phyloP scores from a whole-genome alignment of 2,329 filamentous ascomycete genomes.

The Tolypocladium endophyticum region DNA sequence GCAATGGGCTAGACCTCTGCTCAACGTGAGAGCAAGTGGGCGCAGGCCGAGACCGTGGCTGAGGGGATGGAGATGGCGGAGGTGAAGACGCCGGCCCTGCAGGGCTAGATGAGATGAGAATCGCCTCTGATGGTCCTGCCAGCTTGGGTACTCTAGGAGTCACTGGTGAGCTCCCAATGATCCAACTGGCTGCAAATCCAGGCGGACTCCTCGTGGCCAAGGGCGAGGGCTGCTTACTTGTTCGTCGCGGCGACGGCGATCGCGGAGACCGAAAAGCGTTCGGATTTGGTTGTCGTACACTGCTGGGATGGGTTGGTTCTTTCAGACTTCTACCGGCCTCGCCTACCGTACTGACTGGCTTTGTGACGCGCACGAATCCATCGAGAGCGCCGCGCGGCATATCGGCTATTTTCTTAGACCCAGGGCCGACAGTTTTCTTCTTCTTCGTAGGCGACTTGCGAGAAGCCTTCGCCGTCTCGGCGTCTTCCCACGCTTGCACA shows the following conservation, averaged over 20 bases:
- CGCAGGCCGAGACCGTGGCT: conserved; percentile 3
- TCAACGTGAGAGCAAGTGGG: conserved; percentile 4
- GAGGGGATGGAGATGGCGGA: conserved; percentile 14
- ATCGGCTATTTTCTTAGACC: conserved; percentile 8
- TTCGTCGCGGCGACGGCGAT: neutral
- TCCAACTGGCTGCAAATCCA: conserved; percentile 21
- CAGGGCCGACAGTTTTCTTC: conserved; percentile 8
- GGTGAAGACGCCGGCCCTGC: conserved; percentile 16
- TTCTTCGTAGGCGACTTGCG: conserved; percentile 14
- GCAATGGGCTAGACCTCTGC: conserved; percentile 14
- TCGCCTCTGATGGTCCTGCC: conserved; percentile 21
- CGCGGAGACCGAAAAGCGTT: neutral
- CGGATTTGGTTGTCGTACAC: conserved; percentile 5
- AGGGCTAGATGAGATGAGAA: conserved; percentile 36
- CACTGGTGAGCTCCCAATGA: conserved; percentile 31
- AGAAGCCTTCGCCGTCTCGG: conserved; percentile 9
- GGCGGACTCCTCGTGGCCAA: conserved; percentile 11
- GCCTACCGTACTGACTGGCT: conserved; percentile 11
- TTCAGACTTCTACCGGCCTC: conserved; percentile 1
- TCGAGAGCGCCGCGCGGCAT: conserved; percentile 24
- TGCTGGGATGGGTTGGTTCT: neutral
- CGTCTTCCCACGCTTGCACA: conserved; percentile 17
- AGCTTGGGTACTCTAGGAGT: conserved; percentile 24
- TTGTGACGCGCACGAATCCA: conserved; percentile 30
- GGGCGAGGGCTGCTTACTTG: conserved; percentile 25